Conservation (phyloP, 2,329 filamentous ascomycete genomes). For the Lachnum nothofagi region DNA sequence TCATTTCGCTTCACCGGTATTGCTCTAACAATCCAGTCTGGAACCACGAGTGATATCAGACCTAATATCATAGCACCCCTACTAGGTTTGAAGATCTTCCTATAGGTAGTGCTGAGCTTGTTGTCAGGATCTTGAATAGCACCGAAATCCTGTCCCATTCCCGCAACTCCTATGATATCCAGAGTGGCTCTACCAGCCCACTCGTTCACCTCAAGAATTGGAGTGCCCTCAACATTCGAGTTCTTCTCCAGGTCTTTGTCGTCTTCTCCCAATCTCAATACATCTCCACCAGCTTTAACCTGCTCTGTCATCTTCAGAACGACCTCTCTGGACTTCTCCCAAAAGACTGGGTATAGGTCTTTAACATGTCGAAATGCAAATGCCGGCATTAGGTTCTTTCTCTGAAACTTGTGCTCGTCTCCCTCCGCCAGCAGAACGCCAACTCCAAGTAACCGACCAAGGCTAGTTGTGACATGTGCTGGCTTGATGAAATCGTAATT, state of each 20-base stretch:
- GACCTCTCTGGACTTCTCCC: slow-evolving; percentile 68
- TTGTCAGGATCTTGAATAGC: slow-evolving; percentile 58
- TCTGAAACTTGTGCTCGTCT: slow-evolving; percentile 79
- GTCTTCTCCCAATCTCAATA: slow-evolving; percentile 32
- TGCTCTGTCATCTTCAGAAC: slow-evolving; percentile 55
- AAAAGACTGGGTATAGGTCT: slow-evolving; percentile 78
- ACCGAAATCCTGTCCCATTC: slow-evolving; percentile 66
- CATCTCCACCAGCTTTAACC: slow-evolving; percentile 36
- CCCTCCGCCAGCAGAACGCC: slow-evolving; percentile 79
- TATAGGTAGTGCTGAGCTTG: slow-evolving; percentile 54
- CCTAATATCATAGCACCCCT: slow-evolving; percentile 50
- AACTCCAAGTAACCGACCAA: slow-evolving; percentile 62
- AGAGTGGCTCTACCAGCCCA: slow-evolving; percentile 8
- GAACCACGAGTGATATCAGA: slow-evolving; percentile 58
- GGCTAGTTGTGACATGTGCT: slow-evolving; percentile 43
- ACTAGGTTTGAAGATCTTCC: slow-evolving; percentile 49
- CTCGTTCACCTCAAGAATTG: slow-evolving; percentile 47
- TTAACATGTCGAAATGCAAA: slow-evolving; percentile 85
- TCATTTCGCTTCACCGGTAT: slow-evolving; percentile 69
- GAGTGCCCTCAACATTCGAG: slow-evolving; percentile 23
- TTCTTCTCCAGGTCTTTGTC: slow-evolving; percentile 28
- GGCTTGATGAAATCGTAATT: slow-evolving; percentile 69
- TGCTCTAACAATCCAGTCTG: slow-evolving; percentile 52
- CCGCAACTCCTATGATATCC: slow-evolving; percentile 40
- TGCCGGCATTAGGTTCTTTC: slow-evolving; percentile 73